Conservation (phyloP, 331 rosid genomes). For the Acacia pycnantha region DNA sequence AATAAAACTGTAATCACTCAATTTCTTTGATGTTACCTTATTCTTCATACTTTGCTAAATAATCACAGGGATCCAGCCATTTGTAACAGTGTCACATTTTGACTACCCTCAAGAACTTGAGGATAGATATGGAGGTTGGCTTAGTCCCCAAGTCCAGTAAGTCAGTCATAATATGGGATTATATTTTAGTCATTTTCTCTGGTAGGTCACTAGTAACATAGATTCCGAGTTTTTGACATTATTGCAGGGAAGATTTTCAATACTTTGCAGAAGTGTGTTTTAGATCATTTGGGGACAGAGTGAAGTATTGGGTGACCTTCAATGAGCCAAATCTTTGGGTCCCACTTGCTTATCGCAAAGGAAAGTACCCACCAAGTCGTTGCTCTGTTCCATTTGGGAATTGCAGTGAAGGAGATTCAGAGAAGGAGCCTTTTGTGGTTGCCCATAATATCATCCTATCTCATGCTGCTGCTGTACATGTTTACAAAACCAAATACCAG, state of each 20-base stretch:
- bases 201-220: background rate
- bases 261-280: constrained; percentile 63
- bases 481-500: constrained; percentile 67
- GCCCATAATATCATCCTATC: constrained; percentile 70
- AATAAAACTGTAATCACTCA: background rate
- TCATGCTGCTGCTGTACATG: constrained; percentile 59
- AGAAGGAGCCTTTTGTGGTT: constrained; percentile 61
- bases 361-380: constrained; percentile 54
- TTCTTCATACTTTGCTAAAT: background rate
- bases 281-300: constrained; percentile 63
- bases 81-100: constrained; percentile 60
- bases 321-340: constrained; percentile 62
- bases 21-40: background rate
- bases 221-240: background rate
- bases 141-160: constrained; percentile 57
- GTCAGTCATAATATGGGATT: constrained; percentile 13
- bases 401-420: constrained; percentile 59
- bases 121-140: constrained; percentile 63
- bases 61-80: constrained; percentile 52
- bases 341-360: constrained; percentile 44
- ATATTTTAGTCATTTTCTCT: background rate
- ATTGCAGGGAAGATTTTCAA: constrained; percentile 56
- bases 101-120: constrained; percentile 77
- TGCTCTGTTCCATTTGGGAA: constrained; percentile 65
- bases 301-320: constrained; percentile 68